Evolutionary conservation across 257 asterid genomes (phyloP).

Genomic region (Nicotiana otophora): DNA sequence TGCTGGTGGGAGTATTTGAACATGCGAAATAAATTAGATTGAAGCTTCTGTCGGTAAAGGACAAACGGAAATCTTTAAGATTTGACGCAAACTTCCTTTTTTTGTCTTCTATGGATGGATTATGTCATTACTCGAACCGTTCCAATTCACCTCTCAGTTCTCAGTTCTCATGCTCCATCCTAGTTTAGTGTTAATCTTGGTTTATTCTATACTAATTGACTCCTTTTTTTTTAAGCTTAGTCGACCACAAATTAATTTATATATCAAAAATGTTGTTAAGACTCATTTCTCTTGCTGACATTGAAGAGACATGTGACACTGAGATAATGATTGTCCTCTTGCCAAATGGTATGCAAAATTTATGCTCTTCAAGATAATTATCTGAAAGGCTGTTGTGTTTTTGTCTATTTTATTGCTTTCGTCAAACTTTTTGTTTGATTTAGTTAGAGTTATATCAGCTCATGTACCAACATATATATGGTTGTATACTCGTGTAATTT

Average conservation of each 20-base stretch:
- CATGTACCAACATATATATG: not conserved
- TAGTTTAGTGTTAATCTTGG: not conserved
- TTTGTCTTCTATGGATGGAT: not conserved
- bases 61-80: not conserved
- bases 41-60: not conserved
- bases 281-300: not conserved
- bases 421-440: not conserved
- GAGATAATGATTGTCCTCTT: not conserved
- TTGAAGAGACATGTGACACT: not conserved
- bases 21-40: too few species aligned
- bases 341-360: too few species aligned
- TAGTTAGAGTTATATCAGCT: not conserved
- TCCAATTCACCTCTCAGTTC: not conserved
- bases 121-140: not conserved
- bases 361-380: not conserved
- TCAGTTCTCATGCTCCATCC: not conserved
- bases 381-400: too few species aligned
- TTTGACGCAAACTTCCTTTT: not conserved
- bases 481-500: not conserved
- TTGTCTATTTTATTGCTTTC: not conserved
- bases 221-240: too few species aligned
- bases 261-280: too few species aligned
- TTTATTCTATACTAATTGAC: too few species aligned
- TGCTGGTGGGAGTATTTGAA: not conserved
- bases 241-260: too few species aligned